phyloP scores from a whole-genome alignment of 2,329 filamentous ascomycete genomes.

The Colletotrichum orbiculare region DNA sequence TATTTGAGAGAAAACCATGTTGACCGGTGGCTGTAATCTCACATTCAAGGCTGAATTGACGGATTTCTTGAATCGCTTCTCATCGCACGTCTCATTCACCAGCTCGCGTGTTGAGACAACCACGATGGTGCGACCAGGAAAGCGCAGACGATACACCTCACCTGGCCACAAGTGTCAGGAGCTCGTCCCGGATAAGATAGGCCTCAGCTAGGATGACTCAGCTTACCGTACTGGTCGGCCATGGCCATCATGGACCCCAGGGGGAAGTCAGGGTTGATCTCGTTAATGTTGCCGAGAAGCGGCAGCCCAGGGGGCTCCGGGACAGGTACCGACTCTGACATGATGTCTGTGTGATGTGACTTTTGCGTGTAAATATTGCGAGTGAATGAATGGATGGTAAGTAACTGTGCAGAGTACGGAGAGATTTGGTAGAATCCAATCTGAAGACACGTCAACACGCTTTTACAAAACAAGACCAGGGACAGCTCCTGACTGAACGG shows the following conservation, averaged over 20 bases:
- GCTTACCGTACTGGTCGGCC: slow-evolving; percentile 73
- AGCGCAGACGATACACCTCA: slow-evolving; percentile 68
- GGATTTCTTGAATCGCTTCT: slow-evolving; percentile 72
- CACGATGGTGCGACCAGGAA: slow-evolving; percentile 60
- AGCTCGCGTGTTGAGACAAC: slow-evolving; percentile 65
- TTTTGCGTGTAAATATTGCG: not conserved
- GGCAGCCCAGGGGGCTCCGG: slow-evolving; percentile 69
- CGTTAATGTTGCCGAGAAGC: slow-evolving; percentile 72
- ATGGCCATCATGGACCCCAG: slow-evolving; percentile 66
- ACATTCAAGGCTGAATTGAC: slow-evolving; percentile 57
- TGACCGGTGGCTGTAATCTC: not conserved
- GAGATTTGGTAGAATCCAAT: too few relatives aligned
- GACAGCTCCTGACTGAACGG: not conserved
- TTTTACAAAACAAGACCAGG: not conserved
- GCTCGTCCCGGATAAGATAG: not conserved
- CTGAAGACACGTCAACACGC: too few relatives aligned
- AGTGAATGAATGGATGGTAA: not conserved
- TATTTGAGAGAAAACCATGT: too few relatives aligned
- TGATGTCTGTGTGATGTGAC: slow-evolving; percentile 11
- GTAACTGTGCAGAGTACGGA: too few relatives aligned
- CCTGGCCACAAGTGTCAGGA: slow-evolving; percentile 50
- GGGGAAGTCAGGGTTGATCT: slow-evolving; percentile 70
- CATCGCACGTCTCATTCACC: slow-evolving; percentile 72
- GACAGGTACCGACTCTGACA: slow-evolving; percentile 35
- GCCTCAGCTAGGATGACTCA: slow-evolving; percentile 1